Evolutionary conservation across 768 basidiomycete species (phyloP).

Genomic region (Pulveroboletus sp.): DNA sequence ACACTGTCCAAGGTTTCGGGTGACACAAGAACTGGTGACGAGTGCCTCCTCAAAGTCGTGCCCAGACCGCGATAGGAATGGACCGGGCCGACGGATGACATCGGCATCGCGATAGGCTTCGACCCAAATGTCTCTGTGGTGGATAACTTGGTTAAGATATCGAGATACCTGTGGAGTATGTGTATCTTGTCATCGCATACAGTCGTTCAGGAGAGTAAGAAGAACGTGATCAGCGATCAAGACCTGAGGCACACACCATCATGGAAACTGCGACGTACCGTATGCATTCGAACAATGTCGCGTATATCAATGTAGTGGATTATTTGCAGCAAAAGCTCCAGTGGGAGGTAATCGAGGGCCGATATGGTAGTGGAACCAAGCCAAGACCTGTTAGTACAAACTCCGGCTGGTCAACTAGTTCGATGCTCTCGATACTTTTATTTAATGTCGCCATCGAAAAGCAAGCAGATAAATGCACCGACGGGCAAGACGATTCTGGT

Average conservation of each 20-base stretch:
- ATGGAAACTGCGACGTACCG: too few relatives aligned
- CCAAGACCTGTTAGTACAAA: too few relatives aligned
- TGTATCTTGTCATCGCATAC: neutral
- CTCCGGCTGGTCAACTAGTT: too few relatives aligned
- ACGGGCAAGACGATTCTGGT: too few relatives aligned
- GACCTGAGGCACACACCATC: conserved; percentile 7
- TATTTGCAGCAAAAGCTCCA: conserved; percentile 9
- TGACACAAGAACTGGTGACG: conserved; percentile 6
- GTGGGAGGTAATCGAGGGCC: too few relatives aligned
- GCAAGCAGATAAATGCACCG: too few relatives aligned
- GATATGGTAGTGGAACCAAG: too few relatives aligned
- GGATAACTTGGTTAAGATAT: neutral
- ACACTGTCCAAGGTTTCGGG: neutral
- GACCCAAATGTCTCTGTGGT: conserved; percentile 14
- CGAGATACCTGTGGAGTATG: neutral
- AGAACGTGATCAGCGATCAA: too few relatives aligned
- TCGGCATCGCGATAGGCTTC: conserved; percentile 11
- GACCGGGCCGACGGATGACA: conserved; percentile 18
- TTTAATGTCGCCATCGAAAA: too few relatives aligned
- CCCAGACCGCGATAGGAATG: conserved; percentile 10
- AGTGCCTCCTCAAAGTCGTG: conserved; percentile 15
- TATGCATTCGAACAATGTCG: conserved; percentile 14
- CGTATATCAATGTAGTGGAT: conserved; percentile 11
- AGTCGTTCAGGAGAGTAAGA: too few relatives aligned
- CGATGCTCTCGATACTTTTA: too few relatives aligned